Evolutionary conservation across 2,329 filamentous ascomycete species (phyloP).

Genomic region (Calonectria multiphialidica): DNA sequence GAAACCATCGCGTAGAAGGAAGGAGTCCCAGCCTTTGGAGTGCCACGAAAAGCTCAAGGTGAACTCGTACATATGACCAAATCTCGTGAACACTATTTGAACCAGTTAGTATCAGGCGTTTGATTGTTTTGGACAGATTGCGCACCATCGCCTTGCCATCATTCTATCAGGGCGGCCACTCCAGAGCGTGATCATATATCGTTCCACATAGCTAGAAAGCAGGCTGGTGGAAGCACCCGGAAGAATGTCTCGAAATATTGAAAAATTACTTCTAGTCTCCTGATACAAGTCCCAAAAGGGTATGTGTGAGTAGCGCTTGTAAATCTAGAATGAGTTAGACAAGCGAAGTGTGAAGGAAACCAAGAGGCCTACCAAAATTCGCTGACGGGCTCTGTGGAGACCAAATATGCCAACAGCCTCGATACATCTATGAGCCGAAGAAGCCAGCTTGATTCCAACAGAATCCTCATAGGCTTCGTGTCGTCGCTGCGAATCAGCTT

Average conservation of each 20-base stretch:
- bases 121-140: not conserved
- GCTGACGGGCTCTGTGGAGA: conserved; percentile 63
- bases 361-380: conserved; percentile 60
- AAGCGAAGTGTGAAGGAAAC: not conserved
- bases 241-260: conserved; percentile 46
- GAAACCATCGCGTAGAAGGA: conserved; percentile 55
- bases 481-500: conserved; percentile 55
- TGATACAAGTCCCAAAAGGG: conserved; percentile 60
- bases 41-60: conserved; percentile 65
- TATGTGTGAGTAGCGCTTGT: conserved; percentile 61
- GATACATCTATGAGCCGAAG: conserved; percentile 49
- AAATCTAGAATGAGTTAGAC: conserved; percentile 56
- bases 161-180: conserved; percentile 35
- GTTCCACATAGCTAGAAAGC: conserved; percentile 45
- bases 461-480: conserved; percentile 62
- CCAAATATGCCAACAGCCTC: conserved; percentile 64
- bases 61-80: conserved; percentile 59
- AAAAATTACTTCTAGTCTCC: conserved; percentile 43
- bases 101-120: conserved; percentile 22
- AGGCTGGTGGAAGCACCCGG: conserved; percentile 49
- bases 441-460: conserved; percentile 55
- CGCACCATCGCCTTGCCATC: conserved; percentile 45
- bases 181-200: conserved; percentile 42
- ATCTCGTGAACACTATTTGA: conserved; percentile 44
- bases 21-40: conserved; percentile 65